Percentiles rank a stretch among this genome's conserved stretches.
Evolutionary conservation across 768 basidiomycete genomes (phyloP).

Genomic region (Piloderma croceum): DNA sequence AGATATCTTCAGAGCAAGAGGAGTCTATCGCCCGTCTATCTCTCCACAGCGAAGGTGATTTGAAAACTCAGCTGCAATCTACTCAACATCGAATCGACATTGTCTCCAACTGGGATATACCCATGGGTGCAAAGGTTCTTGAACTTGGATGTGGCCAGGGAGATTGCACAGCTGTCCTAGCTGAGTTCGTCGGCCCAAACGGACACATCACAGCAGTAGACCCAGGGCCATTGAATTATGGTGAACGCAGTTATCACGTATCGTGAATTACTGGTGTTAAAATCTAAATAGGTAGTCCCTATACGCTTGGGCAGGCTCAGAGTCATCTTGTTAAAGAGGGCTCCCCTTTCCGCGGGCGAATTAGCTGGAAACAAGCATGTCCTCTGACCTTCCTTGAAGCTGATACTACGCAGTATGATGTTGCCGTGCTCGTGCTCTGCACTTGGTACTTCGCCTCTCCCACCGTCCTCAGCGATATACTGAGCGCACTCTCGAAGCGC

Average conservation of each 20-base stretch:
- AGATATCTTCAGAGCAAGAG: no score
- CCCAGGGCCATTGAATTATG: conserved; percentile 32
- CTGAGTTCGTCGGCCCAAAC: conserved; percentile 26
- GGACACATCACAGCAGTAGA: conserved; percentile 37
- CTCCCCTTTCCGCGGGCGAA: conserved; percentile 27
- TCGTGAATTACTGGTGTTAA: not conserved
- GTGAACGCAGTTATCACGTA: conserved; percentile 12
- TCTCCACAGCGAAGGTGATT: conserved; percentile 9
- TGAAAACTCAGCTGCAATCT: no score
- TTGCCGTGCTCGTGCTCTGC: conserved; percentile 31
- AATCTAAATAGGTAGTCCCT: conserved; percentile 24
- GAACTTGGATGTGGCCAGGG: conserved; percentile 40
- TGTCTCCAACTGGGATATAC: conserved; percentile 25
- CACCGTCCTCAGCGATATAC: conserved; percentile 20
- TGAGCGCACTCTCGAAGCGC: conserved; percentile 22
- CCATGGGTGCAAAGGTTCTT: conserved; percentile 24
- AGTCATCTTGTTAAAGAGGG: conserved; percentile 24
- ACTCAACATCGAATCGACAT: conserved; percentile 31
- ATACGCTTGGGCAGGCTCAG: conserved; percentile 34
- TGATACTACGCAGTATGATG: conserved; percentile 22
- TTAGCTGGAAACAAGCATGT: conserved; percentile 27
- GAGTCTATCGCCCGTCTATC: no score
- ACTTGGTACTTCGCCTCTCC: conserved; percentile 38
- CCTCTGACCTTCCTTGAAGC: conserved; percentile 23
- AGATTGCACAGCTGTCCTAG: conserved; percentile 33